Evolutionary conservation across 192 early-diverging fungal species (phyloP), one percentile per base, ranked within the genome.

Genomic region (Podila verticillata): DNA sequence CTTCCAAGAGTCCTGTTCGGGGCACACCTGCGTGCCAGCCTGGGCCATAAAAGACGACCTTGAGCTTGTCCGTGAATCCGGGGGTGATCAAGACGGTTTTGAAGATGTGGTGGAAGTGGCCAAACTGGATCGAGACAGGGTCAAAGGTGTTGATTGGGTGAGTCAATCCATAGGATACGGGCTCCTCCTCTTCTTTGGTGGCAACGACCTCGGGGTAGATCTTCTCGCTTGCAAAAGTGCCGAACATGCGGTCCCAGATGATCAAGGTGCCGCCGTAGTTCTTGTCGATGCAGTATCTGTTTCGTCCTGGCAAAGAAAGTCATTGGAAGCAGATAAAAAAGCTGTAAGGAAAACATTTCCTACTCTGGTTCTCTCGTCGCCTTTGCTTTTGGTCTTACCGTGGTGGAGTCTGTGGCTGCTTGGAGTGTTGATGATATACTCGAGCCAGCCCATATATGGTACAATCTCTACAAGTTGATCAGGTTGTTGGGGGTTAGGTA

Each of bases 281-380:
- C 77, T 90, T 89, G 63, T 90, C 89, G 59, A 90, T 90, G 67
- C 87, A 90, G 66, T 89, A 90, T 31, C 83, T 88, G 77, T 90
- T 90, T 7, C 89, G 73, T 51, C 89, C 51, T 54, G 24, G 6
- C n/a, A n/a, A 54, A 26, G 9, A 12, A 54, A 26, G 51, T 4
- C 12, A 54, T 24, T 54, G n/a, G 15, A 44, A 44, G 39, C 13
- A 15, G 39, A 44, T 15, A 44, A 44, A 39, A 44, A 44, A 13
- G 17, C 0, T 15, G 39, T 44, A 44, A 44, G 39, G 39, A 44
- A 0, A 24, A 9, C 22, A n/a, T 0, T 22, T 24, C n/a, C 13
- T 12, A 54, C 7, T 54, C 12, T 1, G 51, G 51, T n/a, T 12
- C 4, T 5, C 20, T 54, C 39, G 7, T 54, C 7, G 51, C 51